These are phyloP conservation scores for Linnemannia zychae DNA, from an alignment of 192 early-diverging fungal genomes.

Conservation along the genomic window DNA sequence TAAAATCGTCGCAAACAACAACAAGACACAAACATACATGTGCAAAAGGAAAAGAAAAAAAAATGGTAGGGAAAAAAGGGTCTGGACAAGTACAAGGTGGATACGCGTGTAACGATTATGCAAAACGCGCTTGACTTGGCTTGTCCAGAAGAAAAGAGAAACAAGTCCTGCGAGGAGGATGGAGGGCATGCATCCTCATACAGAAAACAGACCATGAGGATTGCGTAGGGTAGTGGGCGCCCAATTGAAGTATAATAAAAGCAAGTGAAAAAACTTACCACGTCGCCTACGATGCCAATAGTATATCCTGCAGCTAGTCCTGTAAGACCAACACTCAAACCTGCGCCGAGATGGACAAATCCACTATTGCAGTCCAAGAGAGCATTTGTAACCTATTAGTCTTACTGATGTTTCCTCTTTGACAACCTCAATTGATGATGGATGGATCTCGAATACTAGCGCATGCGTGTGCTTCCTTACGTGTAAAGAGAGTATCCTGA, in stretches of 20 bases:
- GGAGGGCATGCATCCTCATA: no score
- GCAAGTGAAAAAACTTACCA: slow-evolving; percentile 59
- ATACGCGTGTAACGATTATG: slow-evolving; percentile 7
- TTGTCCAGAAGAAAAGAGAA: neutral
- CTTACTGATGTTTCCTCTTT: slow-evolving; percentile 9
- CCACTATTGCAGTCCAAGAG: slow-evolving; percentile 66
- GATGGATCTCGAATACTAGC: neutral
- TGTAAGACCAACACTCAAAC: slow-evolving; percentile 90
- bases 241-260: neutral
- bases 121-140: neutral
- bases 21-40: neutral
- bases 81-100: neutral
- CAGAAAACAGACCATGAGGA: neutral
- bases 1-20: neutral
- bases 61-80: neutral
- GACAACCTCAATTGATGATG: slow-evolving; percentile 10
- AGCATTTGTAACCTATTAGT: slow-evolving; percentile 19
- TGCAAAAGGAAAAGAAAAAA: neutral
- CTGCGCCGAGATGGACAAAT: slow-evolving; percentile 94
- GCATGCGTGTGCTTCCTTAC: slow-evolving; percentile 53
- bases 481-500: slow-evolving; percentile 57
- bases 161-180: neutral
- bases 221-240: neutral
- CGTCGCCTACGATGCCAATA: slow-evolving; percentile 97
- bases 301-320: slow-evolving; percentile 97